phyloP scores from a whole-genome alignment of 179 eudicot genomes.

The Actinidia chinensis region DNA sequence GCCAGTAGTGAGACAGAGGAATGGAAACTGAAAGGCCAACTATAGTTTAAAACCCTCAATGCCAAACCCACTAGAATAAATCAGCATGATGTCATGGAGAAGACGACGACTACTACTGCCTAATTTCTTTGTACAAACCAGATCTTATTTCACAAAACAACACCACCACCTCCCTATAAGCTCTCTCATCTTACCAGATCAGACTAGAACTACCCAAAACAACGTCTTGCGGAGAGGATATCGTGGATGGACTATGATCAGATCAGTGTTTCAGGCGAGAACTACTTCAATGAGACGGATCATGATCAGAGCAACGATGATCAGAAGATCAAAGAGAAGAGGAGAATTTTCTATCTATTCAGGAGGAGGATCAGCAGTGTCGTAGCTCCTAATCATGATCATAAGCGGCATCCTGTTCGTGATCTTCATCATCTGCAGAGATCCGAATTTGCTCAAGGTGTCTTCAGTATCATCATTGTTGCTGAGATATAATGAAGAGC shows the following conservation, averaged over 20 bases:
- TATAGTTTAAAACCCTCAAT: neutral
- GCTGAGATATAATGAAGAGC: conserved; percentile 38
- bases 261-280: conserved; percentile 80
- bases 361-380: conserved; percentile 17
- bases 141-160: conserved; percentile 4
- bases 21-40: conserved; percentile 15
- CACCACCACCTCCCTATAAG: neutral
- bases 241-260: conserved; percentile 50
- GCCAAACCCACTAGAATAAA: neutral
- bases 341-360: no score
- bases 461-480: conserved; percentile 53
- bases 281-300: conserved; percentile 57
- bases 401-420: no score
- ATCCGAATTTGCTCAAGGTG: no score
- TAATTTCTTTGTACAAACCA: neutral
- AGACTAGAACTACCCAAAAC: neutral
- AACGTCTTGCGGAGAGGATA: conserved; percentile 22
- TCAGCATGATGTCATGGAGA: neutral
- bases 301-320: conserved; percentile 8
- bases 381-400: no score
- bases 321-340: neutral
- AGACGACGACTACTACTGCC: no score
- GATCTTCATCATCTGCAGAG: no score
- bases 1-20: neutral
- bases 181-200: conserved; percentile 17